A percentile compares a stretch with the other conserved stretches of the same genome.
Conservation (phyloP, 1,139 yeast species). For the Tardiomyces blankii region DNA sequence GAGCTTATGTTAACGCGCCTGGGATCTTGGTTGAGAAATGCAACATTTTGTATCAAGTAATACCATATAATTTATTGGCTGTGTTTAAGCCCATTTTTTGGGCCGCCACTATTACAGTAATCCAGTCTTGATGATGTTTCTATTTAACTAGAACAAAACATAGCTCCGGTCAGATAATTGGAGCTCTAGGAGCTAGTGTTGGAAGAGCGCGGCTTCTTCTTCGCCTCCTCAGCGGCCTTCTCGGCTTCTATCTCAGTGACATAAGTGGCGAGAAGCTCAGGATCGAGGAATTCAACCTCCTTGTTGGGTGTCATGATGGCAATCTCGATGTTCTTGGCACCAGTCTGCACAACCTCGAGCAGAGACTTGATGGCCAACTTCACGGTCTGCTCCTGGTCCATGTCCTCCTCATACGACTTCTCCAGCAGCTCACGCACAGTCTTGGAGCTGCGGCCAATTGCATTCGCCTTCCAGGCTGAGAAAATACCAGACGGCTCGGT, state of each 20-base stretch:
- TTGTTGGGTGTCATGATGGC: constrained; percentile 71
- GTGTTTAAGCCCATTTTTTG: too few relatives aligned
- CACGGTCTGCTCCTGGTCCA: constrained; percentile 64
- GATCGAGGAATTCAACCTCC: constrained; percentile 31
- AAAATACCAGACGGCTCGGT: constrained; percentile 98
- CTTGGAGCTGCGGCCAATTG: constrained; percentile 91
- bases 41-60: too few relatives aligned
- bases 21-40: too few relatives aligned
- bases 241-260: constrained; percentile 85
- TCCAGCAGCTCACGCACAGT: constrained; percentile 94
- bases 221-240: constrained; percentile 82
- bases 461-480: constrained; percentile 98
- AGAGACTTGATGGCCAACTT: constrained; percentile 77
- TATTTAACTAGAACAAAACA: too few relatives aligned
- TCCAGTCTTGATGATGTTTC: too few relatives aligned
- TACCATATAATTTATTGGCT: too few relatives aligned
- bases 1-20: too few relatives aligned
- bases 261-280: constrained; percentile 63
- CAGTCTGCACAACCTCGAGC: constrained; percentile 95
- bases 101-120: too few relatives aligned
- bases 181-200: not conserved
- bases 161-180: too few relatives aligned
- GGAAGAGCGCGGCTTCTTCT: constrained; percentile 44
- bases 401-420: constrained; percentile 69
- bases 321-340: constrained; percentile 91